A percentile compares a stretch with the other conserved stretches of the same genome.
phyloP scores from a whole-genome alignment of 2,329 filamentous ascomycete species.

The Stenocarpella maydis region DNA sequence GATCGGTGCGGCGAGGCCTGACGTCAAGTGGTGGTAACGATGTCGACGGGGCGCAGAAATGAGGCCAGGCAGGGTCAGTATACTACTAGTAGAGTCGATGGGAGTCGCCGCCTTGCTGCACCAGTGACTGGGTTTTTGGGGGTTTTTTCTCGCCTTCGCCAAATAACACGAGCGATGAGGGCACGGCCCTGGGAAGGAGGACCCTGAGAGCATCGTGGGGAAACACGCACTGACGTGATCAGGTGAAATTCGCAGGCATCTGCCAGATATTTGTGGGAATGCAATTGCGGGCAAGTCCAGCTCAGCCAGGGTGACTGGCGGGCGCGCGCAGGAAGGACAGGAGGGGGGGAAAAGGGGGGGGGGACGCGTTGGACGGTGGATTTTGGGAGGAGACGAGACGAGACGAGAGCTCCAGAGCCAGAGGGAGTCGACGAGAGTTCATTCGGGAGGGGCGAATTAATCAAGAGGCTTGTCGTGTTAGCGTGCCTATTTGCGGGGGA shows the following conservation, averaged over 20 bases:
- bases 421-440: too few relatives aligned
- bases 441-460: neutral
- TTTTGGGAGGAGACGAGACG: neutral
- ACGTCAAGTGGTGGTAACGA: too few relatives aligned
- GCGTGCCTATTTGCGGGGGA: neutral
- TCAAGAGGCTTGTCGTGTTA: slow-evolving; percentile 19
- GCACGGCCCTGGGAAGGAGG: neutral
- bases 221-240: neutral
- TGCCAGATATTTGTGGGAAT: slow-evolving; percentile 14
- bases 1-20: slow-evolving; percentile 13
- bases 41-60: neutral
- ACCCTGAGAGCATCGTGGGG: neutral
- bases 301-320: slow-evolving; percentile 14
- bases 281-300: neutral
- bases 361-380: neutral
- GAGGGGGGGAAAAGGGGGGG: neutral
- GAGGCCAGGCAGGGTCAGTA: neutral
- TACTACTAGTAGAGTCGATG: neutral
- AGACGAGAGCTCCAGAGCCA: too few relatives aligned
- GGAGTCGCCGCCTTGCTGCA: neutral
- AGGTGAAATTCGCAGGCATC: slow-evolving; percentile 18
- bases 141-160: neutral
- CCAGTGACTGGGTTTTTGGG: too few relatives aligned
- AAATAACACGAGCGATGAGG: neutral
- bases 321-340: neutral